Base-by-base conservation (phyloP, 139 green algal genomes). In the Micractinium conductrix region DNA sequence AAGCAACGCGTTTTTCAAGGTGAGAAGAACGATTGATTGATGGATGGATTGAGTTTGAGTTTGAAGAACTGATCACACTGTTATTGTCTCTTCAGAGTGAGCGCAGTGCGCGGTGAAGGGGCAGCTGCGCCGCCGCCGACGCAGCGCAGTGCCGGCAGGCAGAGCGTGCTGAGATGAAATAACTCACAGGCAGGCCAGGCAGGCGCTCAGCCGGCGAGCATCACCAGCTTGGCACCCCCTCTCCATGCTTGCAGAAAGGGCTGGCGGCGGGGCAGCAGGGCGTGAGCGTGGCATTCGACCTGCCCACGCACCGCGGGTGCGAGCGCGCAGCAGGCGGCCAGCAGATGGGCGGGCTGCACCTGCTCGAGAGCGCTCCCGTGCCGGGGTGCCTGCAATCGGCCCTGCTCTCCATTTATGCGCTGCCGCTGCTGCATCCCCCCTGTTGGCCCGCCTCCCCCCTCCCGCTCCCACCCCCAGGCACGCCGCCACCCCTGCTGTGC, bases 201-300 rank as follows among this genome's bases (percentile, higher is more conserved):
- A n/a, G n/a, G n/a, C n/a, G n/a, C n/a, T n/a, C n/a, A n/a, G n/a
- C 58, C 58, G 21, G 19, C 19, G 22, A 14, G 6, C 58, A 9
- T n/a, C 16, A 30, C 19, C 21, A 6, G 58, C 58, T n/a, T n/a
- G 6, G 58, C 16, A 30, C 30, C 65, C 65, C 65, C 65, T 42
- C 65, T 19, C 33, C 33, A 24, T n/a, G 28, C 24, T 72, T 17
- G 67, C 85, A 89, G 81, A 87, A 74, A 38, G 90, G 86, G 68
- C 74, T 95, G 30, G 92, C 88, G 21, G 93, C 87, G 26, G 92
- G 92, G 21, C 91, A 93, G 62, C 93, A 94, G 75, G 92, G 92
- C 30, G 86, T 95, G 35, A 92, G 84, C 79, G 88, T 96, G 16
- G 93, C 93, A 5, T 96, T 96, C 68, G 93, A 96, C 85, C 90